Percentiles rank a stretch among this genome's conserved stretches.
Conservation (phyloP, 192 early-diverging fungal genomes). For the Backusella morwellensis region DNA sequence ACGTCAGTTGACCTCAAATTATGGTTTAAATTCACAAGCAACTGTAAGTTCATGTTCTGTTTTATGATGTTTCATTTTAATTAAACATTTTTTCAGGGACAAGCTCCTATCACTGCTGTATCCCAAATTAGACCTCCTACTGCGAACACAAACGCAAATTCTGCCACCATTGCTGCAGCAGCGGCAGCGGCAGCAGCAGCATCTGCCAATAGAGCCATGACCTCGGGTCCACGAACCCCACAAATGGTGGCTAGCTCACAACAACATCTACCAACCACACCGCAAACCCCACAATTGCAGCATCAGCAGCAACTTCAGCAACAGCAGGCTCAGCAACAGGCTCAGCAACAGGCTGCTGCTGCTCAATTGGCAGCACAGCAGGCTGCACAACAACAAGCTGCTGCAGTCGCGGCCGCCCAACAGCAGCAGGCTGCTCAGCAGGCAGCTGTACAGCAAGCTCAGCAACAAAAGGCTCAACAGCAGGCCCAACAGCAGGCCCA, state of each 20-base stretch:
- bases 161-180: constrained; percentile 23
- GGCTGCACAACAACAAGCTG: constrained; percentile 20
- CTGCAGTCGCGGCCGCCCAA: constrained; percentile 30
- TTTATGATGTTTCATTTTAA: constrained; percentile 13
- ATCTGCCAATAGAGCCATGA: not conserved
- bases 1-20: constrained; percentile 42
- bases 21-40: constrained; percentile 38
- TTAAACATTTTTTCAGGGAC: constrained; percentile 18
- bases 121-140: constrained; percentile 22
- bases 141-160: constrained; percentile 18
- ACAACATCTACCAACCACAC: not conserved
- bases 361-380: constrained; percentile 2
- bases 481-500: constrained; percentile 32
- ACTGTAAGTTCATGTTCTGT: constrained; percentile 3
- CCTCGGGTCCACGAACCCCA: not conserved
- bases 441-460: constrained; percentile 13
- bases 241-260: not conserved
- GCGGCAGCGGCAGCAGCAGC: constrained; percentile 11
- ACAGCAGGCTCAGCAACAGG: constrained; percentile 18
- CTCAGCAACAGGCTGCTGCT: not conserved
- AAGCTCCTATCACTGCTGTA: constrained; percentile 26
- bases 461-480: constrained; percentile 15
- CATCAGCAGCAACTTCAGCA: not conserved
- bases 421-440: constrained; percentile 25
- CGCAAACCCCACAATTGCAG: not conserved